Conservation (phyloP, 176 grass and related monocot species). For the Musa itinerans region DNA sequence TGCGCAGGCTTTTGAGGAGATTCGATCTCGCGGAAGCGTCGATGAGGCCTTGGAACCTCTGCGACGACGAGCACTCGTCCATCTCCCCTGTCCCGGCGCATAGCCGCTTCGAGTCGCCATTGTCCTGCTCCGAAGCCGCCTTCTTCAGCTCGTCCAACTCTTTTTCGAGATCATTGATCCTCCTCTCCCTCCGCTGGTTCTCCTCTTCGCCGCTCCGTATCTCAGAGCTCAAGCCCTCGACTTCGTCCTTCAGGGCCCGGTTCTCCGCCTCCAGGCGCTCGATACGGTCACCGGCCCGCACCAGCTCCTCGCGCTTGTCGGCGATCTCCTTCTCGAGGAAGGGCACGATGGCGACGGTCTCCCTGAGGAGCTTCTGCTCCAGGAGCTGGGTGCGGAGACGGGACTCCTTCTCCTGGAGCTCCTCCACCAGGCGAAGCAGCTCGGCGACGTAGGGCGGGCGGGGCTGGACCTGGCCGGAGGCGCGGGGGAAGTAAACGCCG, state of each 20-base stretch:
- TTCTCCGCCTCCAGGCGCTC: slow-evolving; percentile 59
- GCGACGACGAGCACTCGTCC: slow-evolving; percentile 74
- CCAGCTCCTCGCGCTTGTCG: slow-evolving; percentile 15
- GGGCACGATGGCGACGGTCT: slow-evolving; percentile 6
- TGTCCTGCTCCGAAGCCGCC: slow-evolving; percentile 8
- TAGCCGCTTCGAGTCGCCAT: not conserved
- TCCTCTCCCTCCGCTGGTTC: slow-evolving; percentile 35
- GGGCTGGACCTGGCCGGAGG: slow-evolving; percentile 55
- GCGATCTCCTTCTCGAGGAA: slow-evolving; percentile 5
- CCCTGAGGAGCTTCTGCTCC: slow-evolving; percentile 11
- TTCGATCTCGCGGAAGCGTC: slow-evolving; percentile 21
- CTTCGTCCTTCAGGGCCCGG: slow-evolving; percentile 41
- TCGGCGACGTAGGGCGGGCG: slow-evolving; percentile 59
- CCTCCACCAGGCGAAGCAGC: slow-evolving; percentile 64
- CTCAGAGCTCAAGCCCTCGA: slow-evolving; percentile 41
- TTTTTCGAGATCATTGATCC: slow-evolving; percentile 45
- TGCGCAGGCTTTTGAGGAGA: slow-evolving; percentile 7
- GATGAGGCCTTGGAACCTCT: slow-evolving; percentile 20
- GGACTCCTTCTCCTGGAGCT: slow-evolving; percentile 82
- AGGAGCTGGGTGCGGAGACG: slow-evolving; percentile 18
- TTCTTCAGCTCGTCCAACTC: slow-evolving; percentile 52
- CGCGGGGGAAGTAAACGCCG: slow-evolving; percentile 70
- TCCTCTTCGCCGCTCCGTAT: slow-evolving; percentile 18
- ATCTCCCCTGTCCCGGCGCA: slow-evolving; percentile 19
- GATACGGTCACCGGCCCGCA: slow-evolving; percentile 35